Evolutionary conservation across 306 rosid genomes (phyloP), one percentile per base, ranked within the genome.

Genomic region (Sicyos edulis): DNA sequence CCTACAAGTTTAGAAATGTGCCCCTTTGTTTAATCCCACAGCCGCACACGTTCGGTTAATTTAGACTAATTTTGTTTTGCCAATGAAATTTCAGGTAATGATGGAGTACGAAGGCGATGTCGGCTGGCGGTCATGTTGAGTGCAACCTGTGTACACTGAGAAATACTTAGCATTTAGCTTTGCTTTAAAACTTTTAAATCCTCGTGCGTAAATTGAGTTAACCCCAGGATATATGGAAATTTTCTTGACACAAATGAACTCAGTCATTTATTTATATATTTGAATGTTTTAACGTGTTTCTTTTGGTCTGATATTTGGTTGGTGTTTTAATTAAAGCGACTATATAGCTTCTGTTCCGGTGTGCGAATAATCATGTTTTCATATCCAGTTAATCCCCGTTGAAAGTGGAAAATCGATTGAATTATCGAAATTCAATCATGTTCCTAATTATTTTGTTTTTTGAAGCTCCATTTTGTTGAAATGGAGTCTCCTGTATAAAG

Each of bases 21-120:
- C 13, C 17, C 29, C 16, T 17, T 64, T 37, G 57, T 24, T 14
- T 21, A 17, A 53, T 26, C 3, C 16, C 15, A 5, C 24, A 42
- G 14, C 21, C 56, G 3, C 8, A 9, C 47, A 9, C 4, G 3
- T 8, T 0, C 12, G 1, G 45, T 26, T 70, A 22, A 51, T 24
- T 22, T 16, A 16, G 8, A 0, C 67, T 55, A 26, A 47, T 59
- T 26, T 49, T 62, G 8, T n/a, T 52, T 51, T 61, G 20, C 22
- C 77, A 32, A 37, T 74, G 58, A 10, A 73, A 12, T 56, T 73
- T 56, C 76, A 73, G 76, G 57, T 57, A 22, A 57, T 1, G 42
- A 44, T 4, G 40, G 26, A 58, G 53, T 42, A n/a, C 54, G 7
- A 42, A 73, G 69, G 24, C 32, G 51, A 62, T 61, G 71, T 62